Base-by-base conservation (phyloP, 148 eudicot species). In the Silene latifolia region DNA sequence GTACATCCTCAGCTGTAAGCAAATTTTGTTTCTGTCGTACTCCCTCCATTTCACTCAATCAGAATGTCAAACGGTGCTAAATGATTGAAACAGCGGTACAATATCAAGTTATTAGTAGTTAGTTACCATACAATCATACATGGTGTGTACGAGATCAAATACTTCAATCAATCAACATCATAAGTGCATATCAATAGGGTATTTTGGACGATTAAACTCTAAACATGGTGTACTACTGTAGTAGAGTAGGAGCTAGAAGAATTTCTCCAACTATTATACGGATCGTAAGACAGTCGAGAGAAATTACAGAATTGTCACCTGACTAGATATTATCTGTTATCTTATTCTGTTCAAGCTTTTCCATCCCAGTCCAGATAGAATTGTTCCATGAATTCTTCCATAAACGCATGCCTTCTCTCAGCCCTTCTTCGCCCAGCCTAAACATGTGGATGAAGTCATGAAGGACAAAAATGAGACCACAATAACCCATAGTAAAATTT, bases 341-440 rank as follows among this genome's bases (percentile, higher is more conserved):
- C 62, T n/a, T 51, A 54, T 53, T 56, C 44, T 11, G 35, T 78
- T 94, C 83, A 94, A 64, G 89, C 90, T 72, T 71, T 82, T 51
- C 92, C 96, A 69, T 87, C 89, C 93, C 97, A 94, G 82, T 92
- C 98, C 21, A 88, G 83, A 63, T 94, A 90, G 69, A 94, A 92
- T 81, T 91, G 93, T 74, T 86, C 82, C 67, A 94, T 58, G 79
- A 88, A 94, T 72, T 91, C 88, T 86, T 90, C 93, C 98, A 94
- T 94, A 82, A 94, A 92, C 73, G 87, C 89, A 89, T 94, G 98
- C 83, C 96, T 85, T 77, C 77, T 87, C 85, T 86, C 92, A 46
- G 98, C 98, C 82, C 84, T 94, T 81, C 73, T 82, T 78, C 76
- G 83, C 76, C 98, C 98, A 73, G 98, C 93, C 98, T 94, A 87